Evolutionary conservation across 495 filamentous ascomycete genomes (phyloP).

Genomic region (Podospora didyma): DNA sequence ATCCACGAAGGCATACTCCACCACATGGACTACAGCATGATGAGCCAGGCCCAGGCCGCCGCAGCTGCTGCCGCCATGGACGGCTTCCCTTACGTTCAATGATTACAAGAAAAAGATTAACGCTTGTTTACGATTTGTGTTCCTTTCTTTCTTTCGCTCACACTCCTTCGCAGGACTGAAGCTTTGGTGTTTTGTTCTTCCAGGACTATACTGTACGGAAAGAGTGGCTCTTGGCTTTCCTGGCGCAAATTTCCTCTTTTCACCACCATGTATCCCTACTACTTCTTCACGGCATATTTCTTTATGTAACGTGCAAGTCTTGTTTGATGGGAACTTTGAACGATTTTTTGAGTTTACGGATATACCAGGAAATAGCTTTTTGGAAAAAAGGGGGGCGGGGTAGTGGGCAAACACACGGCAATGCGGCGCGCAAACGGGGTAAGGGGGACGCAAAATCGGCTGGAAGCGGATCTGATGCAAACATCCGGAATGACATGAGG

Average conservation of each 20-base stretch:
- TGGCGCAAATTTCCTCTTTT: not conserved
- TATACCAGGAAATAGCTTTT: not conserved
- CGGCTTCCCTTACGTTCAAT: slow-evolving; percentile 20
- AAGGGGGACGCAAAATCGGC: not conserved
- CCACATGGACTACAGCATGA: slow-evolving; percentile 25
- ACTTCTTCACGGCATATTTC: not conserved
- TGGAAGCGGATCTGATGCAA: not conserved
- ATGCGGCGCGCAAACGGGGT: no score
- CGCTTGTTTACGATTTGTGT: not conserved
- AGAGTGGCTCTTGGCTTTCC: no score
- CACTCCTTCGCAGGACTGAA: no score
- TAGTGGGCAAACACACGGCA: no score
- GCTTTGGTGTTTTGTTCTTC: no score
- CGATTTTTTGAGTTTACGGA: not conserved
- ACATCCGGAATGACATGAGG: not conserved
- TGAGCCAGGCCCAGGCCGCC: slow-evolving; percentile 16
- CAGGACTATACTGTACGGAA: no score
- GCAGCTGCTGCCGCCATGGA: slow-evolving; percentile 16
- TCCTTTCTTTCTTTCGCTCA: not conserved
- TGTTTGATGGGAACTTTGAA: not conserved
- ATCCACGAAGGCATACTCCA: slow-evolving; percentile 23
- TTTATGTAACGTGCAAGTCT: not conserved
- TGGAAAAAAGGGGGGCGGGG: no score
- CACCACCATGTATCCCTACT: not conserved
- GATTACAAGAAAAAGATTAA: not conserved